Conservation (phyloP, 805 yeast species). For the Candida palmyrensis region DNA sequence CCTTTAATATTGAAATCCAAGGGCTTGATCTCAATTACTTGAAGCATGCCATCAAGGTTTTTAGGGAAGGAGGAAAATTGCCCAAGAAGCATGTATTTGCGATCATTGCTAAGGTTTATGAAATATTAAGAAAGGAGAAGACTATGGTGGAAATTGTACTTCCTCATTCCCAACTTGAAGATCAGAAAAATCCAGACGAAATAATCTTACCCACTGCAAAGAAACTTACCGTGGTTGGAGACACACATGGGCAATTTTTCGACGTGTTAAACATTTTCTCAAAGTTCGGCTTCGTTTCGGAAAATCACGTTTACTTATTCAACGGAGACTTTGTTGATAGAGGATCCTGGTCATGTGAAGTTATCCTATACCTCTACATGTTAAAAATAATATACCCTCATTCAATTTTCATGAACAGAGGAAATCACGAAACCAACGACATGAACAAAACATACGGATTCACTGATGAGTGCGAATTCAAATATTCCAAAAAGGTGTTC, state of each 20-base stretch:
- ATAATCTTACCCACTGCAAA: conserved; percentile 24
- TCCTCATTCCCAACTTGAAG: conserved; percentile 23
- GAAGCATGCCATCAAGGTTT: conserved; percentile 58
- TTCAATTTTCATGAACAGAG: conserved; percentile 75
- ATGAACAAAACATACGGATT: conserved; percentile 97
- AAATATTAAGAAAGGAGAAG: conserved; percentile 59
- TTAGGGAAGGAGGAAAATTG: conserved; percentile 65
- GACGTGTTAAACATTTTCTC: conserved; percentile 81
- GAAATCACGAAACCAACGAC: conserved; percentile 94
- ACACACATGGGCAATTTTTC: conserved; percentile 94
- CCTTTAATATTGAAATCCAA: conserved; percentile 18
- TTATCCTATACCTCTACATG: conserved; percentile 73
- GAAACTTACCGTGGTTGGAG: conserved; percentile 86
- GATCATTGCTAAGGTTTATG: conserved; percentile 66
- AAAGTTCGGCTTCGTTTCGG: conserved; percentile 64
- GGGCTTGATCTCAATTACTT: conserved; percentile 53
- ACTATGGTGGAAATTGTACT: conserved; percentile 68
- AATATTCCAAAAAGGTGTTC: conserved; percentile 76
- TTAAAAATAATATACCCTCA: conserved; percentile 74
- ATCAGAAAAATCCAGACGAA: conserved; percentile 15
- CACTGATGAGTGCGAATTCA: conserved; percentile 90
- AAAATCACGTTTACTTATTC: conserved; percentile 71
- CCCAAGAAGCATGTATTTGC: conserved; percentile 85
- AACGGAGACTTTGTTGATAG: conserved; percentile 98
- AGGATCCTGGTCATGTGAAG: conserved; percentile 98